Percentiles rank a stretch among this genome's conserved stretches.
These are phyloP conservation scores for Diaporthe batatas DNA, from an alignment of 2,329 filamentous ascomycete species.

Conservation along the genomic window DNA sequence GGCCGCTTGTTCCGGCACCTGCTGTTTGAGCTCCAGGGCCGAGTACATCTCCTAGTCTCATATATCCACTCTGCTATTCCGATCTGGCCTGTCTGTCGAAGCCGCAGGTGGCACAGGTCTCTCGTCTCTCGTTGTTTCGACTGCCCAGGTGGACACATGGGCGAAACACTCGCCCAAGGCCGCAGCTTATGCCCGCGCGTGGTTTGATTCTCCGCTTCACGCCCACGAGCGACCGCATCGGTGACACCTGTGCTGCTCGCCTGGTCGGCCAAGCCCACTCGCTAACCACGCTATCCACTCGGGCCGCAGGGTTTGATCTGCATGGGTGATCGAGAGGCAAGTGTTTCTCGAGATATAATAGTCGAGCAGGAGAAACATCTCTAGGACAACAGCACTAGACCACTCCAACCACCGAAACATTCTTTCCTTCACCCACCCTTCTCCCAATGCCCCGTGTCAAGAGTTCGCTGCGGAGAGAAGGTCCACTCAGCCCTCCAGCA, in stretches of 20 bases:
- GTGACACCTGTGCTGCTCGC: constrained; percentile 22
- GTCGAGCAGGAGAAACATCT: constrained; percentile 17
- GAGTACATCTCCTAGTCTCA: constrained; percentile 5
- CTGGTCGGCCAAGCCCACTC: constrained; percentile 31
- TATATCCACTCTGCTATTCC: constrained; percentile 1
- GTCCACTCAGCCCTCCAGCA: constrained; percentile 28
- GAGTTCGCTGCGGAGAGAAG: constrained; percentile 36
- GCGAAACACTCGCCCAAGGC: not conserved
- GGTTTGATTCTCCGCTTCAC: constrained; percentile 30
- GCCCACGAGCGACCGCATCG: constrained; percentile 34
- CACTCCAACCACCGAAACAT: constrained; percentile 28
- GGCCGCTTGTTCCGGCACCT: constrained; percentile 23
- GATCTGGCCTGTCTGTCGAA: not conserved
- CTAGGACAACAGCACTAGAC: not conserved
- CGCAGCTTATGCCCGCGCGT: not conserved
- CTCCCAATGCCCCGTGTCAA: constrained; percentile 37
- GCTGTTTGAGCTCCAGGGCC: constrained; percentile 22
- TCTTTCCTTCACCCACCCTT: not conserved
- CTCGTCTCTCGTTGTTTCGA: not conserved
- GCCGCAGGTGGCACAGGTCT: constrained; percentile 15
- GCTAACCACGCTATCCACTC: constrained; percentile 5
- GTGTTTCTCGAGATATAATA: constrained; percentile 39
- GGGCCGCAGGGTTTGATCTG: constrained; percentile 20
- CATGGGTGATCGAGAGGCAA: constrained; percentile 32
- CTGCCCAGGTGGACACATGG: not conserved